phyloP scores from a whole-genome alignment of 2,329 filamentous ascomycete genomes.

The Metarhizium guizhouense region DNA sequence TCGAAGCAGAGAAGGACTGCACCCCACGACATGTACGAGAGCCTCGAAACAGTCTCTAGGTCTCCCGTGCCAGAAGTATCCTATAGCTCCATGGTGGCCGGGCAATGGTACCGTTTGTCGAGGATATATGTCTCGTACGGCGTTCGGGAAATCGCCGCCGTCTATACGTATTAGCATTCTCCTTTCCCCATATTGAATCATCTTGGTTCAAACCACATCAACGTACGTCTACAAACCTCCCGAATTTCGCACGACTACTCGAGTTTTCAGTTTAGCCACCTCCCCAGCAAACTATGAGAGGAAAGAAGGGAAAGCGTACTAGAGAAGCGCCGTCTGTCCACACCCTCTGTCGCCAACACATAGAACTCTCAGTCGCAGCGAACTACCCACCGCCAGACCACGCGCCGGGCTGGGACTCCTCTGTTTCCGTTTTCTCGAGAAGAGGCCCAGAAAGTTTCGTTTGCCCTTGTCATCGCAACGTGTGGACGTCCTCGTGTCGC shows the following conservation, averaged over 20 bases:
- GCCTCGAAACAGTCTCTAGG: conserved; percentile 22
- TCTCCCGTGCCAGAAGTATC: conserved; percentile 31
- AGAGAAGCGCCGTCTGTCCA: conserved; percentile 30
- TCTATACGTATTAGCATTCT: conserved; percentile 11
- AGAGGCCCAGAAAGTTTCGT: conserved; percentile 7
- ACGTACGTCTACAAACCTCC: conserved; percentile 28
- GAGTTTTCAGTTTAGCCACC: background rate
- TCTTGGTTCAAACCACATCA: background rate
- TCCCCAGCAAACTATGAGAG: background rate
- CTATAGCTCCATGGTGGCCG: conserved; percentile 26
- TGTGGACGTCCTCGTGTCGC: background rate
- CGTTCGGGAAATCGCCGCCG: conserved; percentile 22
- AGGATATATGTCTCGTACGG: conserved; percentile 26
- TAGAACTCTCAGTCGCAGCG: conserved; percentile 23
- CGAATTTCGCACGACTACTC: conserved; percentile 27
- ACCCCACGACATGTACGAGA: conserved; percentile 28
- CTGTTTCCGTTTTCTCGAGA: conserved; percentile 14
- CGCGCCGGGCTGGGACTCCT: conserved; percentile 12
- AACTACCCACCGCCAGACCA: background rate
- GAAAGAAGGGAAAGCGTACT: conserved; percentile 16
- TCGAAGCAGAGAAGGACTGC: conserved; percentile 31
- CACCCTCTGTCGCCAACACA: conserved; percentile 23
- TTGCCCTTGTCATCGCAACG: background rate
- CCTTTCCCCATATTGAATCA: background rate
- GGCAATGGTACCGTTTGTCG: conserved; percentile 14